Evolutionary conservation across 306 rosid genomes (phyloP), one percentile per base, ranked within the genome.

Genomic region (Acacia acuminata): DNA sequence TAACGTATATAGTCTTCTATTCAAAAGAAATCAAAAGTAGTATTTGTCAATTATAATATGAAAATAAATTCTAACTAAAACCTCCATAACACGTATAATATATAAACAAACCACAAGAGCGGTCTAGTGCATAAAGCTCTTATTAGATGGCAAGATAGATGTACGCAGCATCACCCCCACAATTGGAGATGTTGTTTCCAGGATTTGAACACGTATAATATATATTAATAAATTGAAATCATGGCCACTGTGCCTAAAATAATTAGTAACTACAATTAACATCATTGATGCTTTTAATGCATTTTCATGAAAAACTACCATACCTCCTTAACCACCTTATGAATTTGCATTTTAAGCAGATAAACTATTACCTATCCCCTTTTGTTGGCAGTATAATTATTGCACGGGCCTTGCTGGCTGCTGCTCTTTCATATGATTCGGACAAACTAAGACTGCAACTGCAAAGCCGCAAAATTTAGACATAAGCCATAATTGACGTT

Each of bases 351-450:
- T 79, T 73, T 67, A 73, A 56, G 79, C 77, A 63, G 73, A 82
- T 64, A 74, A 83, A 63, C 76, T 84, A 96, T 89, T 79, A 96
- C 99, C 96, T 83, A 56, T 96, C 99, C 83, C 86, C 96, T 86
- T 96, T 96, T 4, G 94, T 88, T 69, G 98, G 97, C 76, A 96
- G 87, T 83, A 96, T 96, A 84, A 96, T 96, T 77, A 96, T 90
- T 58, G 99, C 88, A 67, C 98, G 97, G 55, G 99, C 98, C 88
- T 87, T 92, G 91, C 17, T 73, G 60, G 77, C 77, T 48, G 77
- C 61, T 16, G 77, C 77, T 73, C 77, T 73, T 48, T 73, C 77
- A 27, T 25, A 73, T 27, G 77, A 73, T 73, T 73, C 30, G 0
- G 77, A 47, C 61, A 73, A 25, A 73, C 25, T 73, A 73, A 73